Evolutionary conservation across 306 rosid genomes (phyloP).

Genomic region (Trifolium dubium): DNA sequence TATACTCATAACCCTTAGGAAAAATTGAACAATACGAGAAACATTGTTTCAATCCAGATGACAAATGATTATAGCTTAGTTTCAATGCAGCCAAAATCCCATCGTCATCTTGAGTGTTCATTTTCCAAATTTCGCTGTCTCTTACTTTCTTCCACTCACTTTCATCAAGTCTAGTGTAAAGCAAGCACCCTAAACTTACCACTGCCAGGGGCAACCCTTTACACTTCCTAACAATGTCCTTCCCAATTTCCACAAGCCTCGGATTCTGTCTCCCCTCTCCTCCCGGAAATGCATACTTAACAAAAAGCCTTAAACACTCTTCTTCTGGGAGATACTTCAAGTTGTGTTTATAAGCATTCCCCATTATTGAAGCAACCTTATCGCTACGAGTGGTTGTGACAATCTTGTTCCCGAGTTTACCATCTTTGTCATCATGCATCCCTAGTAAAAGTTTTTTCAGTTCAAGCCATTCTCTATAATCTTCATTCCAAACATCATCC

Average conservation of each 20-base stretch:
- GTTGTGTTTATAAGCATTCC: constrained; percentile 34
- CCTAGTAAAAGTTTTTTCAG: constrained; percentile 26
- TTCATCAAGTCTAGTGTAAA: constrained; percentile 10
- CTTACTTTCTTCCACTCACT: constrained; percentile 37
- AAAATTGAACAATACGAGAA: constrained; percentile 37
- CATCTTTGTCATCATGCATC: background rate
- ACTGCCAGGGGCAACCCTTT: constrained; percentile 41
- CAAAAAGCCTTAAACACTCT: constrained; percentile 38
- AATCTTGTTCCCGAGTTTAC: constrained; percentile 5
- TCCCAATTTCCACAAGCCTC: constrained; percentile 39
- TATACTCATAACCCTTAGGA: constrained; percentile 38
- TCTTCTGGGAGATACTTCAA: constrained; percentile 39
- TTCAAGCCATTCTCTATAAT: constrained; percentile 25
- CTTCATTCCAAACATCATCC: constrained; percentile 39
- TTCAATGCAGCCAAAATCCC: constrained; percentile 41
- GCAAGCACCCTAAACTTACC: constrained; percentile 35
- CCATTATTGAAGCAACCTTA: constrained; percentile 34
- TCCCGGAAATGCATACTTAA: constrained; percentile 32
- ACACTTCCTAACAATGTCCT: constrained; percentile 40
- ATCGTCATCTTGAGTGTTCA: constrained; percentile 27
- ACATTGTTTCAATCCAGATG: constrained; percentile 32
- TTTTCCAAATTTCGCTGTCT: constrained; percentile 41
- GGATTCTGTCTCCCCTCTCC: constrained; percentile 25
- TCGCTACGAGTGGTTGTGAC: constrained; percentile 33
- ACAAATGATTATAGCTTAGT: constrained; percentile 36